Base-by-base conservation (phyloP, 2,329 filamentous ascomycete species). In the Fusarium pseudocircinatum region DNA sequence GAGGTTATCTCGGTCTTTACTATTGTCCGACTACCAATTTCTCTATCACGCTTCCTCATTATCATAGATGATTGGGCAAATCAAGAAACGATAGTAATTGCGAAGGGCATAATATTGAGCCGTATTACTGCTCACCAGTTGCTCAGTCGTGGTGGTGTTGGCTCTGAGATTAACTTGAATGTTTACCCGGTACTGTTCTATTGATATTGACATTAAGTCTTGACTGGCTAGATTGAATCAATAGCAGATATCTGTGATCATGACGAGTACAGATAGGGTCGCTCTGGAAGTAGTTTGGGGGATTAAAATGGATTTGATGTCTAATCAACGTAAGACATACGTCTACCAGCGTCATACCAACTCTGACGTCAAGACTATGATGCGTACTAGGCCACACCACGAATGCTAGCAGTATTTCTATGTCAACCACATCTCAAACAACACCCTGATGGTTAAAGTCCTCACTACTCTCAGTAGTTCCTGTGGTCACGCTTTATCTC, bases 281-380 rank as follows among this genome's bases (percentile, higher is more conserved):
- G 0, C 4, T 30, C 4, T 6, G 9, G 7, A 6, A 8, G 10
- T 9, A 12, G 9, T 2, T 4, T 12, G 8, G 9, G 1, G 2
- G 2, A 13, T 6, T 3, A 1, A 22, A 3, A 26, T 15, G 18
- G 4, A 1, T 4, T 36, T 1, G 5, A 6, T 14, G 11, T 26
- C n/a, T 24, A 11, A 28, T n/a, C 4, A 24, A 28, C 42, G 50
- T 47, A 61, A 72, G 44, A 26, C 16, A 39, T 53, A 61, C 59
- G 64, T 61, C 3, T 24, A 37, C 28, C 24, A 40, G 24, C 56
- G 47, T 61, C 54, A 58, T 44, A 64, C 7, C 11, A 6, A 1
- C n/a, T 32, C 64, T 72, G 63, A 69, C 69, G 69, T 72, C 70
- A 72, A 16, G 22, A 59, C 56, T 36, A 10, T 47, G 11, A 7